Percentiles rank a stretch among this genome's conserved stretches.
These are phyloP conservation scores for Porphyrellus cyaneotinctus DNA, from an alignment of 768 basidiomycete genomes.

Conservation along the genomic window DNA sequence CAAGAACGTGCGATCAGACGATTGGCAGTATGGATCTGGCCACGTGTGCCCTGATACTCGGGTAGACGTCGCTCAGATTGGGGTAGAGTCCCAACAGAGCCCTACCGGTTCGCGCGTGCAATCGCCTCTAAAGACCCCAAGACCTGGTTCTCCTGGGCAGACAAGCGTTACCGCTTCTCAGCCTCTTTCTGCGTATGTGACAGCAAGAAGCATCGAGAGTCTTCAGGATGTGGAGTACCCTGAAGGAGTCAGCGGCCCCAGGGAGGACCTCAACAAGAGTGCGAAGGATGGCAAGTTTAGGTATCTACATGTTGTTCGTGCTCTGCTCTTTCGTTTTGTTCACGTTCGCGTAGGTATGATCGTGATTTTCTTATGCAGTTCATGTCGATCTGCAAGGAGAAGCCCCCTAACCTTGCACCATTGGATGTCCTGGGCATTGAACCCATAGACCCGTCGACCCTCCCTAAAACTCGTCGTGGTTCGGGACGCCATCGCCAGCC, in stretches of 20 bases:
- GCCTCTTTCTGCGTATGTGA: conserved; percentile 60
- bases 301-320: conserved; percentile 34
- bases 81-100: not conserved
- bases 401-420: conserved; percentile 84
- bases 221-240: conserved; percentile 77
- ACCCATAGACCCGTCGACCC: conserved; percentile 54
- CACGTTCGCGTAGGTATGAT: conserved; percentile 66
- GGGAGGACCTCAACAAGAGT: conserved; percentile 76
- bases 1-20: not conserved
- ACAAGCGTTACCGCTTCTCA: conserved; percentile 28
- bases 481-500: conserved; percentile 57
- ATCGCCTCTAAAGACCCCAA: conserved; percentile 35
- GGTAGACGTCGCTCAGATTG: not conserved
- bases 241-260: conserved; percentile 76
- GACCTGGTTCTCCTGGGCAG: conserved; percentile 65
- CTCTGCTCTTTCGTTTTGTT: conserved; percentile 3
- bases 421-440: conserved; percentile 91
- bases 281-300: conserved; percentile 87
- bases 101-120: conserved; percentile 22
- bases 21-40: not conserved
- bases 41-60: not conserved
- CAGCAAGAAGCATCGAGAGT: conserved; percentile 83
- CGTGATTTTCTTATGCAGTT: conserved; percentile 97
- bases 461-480: conserved; percentile 54
- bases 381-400: conserved; percentile 91